Evolutionary conservation across 2,329 filamentous ascomycete genomes (phyloP).

Genomic region (Sclerotinia subarctica): DNA sequence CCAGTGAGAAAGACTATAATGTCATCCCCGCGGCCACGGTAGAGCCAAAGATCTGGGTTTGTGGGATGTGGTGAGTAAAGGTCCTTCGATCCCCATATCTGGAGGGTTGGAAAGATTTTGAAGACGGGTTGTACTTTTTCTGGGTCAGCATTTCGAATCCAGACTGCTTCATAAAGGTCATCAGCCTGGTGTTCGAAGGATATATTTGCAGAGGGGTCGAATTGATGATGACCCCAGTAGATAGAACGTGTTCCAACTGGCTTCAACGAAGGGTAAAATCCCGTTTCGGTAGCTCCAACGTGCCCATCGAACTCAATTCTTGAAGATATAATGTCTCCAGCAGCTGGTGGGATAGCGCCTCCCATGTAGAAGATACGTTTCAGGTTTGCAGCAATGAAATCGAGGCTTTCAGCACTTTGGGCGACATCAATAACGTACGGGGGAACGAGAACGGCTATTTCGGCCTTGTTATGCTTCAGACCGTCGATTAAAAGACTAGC

Average conservation of each 20-base stretch:
- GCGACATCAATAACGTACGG: conserved; percentile 11
- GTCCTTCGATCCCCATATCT: conserved; percentile 3
- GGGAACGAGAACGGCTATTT: conserved; percentile 15
- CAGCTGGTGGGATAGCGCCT: conserved; percentile 10
- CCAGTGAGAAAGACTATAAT: conserved; percentile 44
- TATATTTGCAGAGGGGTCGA: not conserved
- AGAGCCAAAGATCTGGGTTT: conserved; percentile 39
- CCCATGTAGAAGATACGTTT: not conserved
- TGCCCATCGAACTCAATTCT: not conserved
- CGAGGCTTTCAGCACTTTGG: not conserved
- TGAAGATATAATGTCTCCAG: conserved; percentile 13
- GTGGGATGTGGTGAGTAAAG: conserved; percentile 41
- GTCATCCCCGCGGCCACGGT: conserved; percentile 42
- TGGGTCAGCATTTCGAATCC: not conserved
- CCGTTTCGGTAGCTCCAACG: conserved; percentile 8
- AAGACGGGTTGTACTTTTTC: conserved; percentile 8
- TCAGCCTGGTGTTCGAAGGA: conserved; percentile 10
- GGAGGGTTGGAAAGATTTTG: conserved; percentile 4
- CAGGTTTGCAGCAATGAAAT: conserved; percentile 6
- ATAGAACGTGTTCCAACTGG: not conserved
- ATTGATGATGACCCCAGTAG: conserved; percentile 8
- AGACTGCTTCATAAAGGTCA: conserved; percentile 12
- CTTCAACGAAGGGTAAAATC: conserved; percentile 12
- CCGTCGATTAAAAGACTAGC: conserved; percentile 10
- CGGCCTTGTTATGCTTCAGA: conserved; percentile 12